Conservation (phyloP, 2,329 filamentous ascomycete species). For the Sclerotinia trifoliorum region DNA sequence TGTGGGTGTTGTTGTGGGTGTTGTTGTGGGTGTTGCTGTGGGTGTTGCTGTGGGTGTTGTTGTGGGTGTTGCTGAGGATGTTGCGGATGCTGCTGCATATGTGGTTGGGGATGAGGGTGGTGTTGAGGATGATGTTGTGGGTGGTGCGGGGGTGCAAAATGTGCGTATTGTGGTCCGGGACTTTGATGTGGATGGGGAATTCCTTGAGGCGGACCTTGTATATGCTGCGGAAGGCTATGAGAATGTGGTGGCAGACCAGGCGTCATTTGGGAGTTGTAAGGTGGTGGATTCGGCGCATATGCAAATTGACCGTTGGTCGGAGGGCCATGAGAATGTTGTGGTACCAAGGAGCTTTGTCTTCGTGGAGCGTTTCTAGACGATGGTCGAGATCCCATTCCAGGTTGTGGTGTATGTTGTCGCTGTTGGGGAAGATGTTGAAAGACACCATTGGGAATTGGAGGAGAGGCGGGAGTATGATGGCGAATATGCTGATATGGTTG, state of each 20-base stretch:
- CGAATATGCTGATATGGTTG: slow-evolving; percentile 77
- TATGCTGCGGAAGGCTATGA: slow-evolving; percentile 40
- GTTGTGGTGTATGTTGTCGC: slow-evolving; percentile 79
- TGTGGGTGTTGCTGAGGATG: slow-evolving; percentile 36
- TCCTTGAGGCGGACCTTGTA: slow-evolving; percentile 25
- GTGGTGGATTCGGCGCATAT: slow-evolving; percentile 81
- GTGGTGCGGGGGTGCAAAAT: slow-evolving; percentile 40
- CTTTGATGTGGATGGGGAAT: slow-evolving; percentile 39
- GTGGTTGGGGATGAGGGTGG: neutral
- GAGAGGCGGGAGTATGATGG: slow-evolving; percentile 79
- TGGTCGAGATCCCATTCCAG: slow-evolving; percentile 70
- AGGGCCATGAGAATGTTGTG: slow-evolving; percentile 56
- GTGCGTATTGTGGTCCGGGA: slow-evolving; percentile 44
- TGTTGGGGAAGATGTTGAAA: slow-evolving; percentile 43
- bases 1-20: slow-evolving; percentile 40
- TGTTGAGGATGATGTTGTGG: slow-evolving; percentile 35
- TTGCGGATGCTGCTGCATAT: slow-evolving; percentile 38
- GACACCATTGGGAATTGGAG: slow-evolving; percentile 67
- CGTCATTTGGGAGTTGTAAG: slow-evolving; percentile 68
- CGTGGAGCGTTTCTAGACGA: slow-evolving; percentile 78
- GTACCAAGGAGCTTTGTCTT: slow-evolving; percentile 69
- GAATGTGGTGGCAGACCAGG: slow-evolving; percentile 43
- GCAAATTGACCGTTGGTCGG: slow-evolving; percentile 67
- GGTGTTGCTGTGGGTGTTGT: slow-evolving; percentile 41
- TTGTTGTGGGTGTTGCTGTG: slow-evolving; percentile 49